Evolutionary conservation across 371 early-diverging fungal species (phyloP).

Genomic region (Edhazardia aedis): DNA sequence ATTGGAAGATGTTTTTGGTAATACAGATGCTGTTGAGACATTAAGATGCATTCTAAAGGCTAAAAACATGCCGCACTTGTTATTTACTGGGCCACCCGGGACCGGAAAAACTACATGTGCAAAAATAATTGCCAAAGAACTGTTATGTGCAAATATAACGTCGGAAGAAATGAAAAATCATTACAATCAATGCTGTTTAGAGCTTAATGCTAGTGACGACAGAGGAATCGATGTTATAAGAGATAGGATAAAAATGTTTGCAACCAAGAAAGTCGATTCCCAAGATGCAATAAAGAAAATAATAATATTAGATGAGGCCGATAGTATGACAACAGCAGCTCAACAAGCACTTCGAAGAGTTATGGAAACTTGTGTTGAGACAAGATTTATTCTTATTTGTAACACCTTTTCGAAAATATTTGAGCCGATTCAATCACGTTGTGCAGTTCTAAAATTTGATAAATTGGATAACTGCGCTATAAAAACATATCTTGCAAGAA

Average conservation of each 20-base stretch:
- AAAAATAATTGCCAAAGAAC: conserved; percentile 19
- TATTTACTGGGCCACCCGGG: conserved; percentile 46
- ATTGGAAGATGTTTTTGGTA: conserved; percentile 41
- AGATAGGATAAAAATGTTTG: conserved; percentile 38
- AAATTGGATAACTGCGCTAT: neutral
- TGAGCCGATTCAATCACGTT: conserved; percentile 46
- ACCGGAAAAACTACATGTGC: conserved; percentile 45
- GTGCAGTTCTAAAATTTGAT: conserved; percentile 39
- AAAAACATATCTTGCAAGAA: neutral
- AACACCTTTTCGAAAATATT: conserved; percentile 40
- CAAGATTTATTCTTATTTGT: conserved; percentile 45
- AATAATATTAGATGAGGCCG: conserved; percentile 45
- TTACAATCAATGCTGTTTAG: no score
- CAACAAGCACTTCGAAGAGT: conserved; percentile 45
- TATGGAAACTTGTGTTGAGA: conserved; percentile 27
- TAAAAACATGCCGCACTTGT: conserved; percentile 35
- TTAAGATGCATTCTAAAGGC: conserved; percentile 23
- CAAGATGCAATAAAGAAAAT: conserved; percentile 10
- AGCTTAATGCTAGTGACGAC: conserved; percentile 47
- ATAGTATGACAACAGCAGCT: conserved; percentile 42
- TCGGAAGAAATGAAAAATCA: conserved; percentile 8
- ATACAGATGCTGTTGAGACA: conserved; percentile 25
- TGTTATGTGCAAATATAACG: no score
- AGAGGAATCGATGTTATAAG: conserved; percentile 46
- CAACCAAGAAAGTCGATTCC: conserved; percentile 6